phyloP scores from a whole-genome alignment of 2,329 filamentous ascomycete species.

The Phaeomoniella chlamydospora region DNA sequence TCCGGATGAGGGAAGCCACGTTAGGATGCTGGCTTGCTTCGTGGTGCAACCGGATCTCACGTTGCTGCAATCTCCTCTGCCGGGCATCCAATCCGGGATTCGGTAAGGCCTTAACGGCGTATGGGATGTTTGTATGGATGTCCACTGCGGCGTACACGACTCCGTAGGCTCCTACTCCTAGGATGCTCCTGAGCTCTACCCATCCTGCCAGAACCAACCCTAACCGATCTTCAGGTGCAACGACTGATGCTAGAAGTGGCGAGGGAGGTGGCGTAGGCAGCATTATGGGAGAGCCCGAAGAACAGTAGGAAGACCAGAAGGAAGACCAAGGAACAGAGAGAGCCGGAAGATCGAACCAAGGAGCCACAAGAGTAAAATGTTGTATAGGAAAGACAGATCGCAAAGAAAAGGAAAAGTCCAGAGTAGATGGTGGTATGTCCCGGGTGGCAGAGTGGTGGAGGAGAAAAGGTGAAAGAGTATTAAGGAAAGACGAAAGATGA shows the following conservation, averaged over 20 bases:
- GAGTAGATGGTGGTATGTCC: too few relatives aligned
- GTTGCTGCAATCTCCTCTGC: slow-evolving; percentile 78
- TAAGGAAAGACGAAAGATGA: background rate
- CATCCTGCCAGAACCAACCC: slow-evolving; percentile 71
- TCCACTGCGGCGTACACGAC: slow-evolving; percentile 87
- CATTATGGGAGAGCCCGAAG: slow-evolving; percentile 27
- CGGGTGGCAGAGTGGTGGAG: background rate
- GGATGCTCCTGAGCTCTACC: slow-evolving; percentile 68
- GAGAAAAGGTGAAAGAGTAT: background rate
- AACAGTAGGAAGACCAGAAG: slow-evolving; percentile 13
- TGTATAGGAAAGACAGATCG: background rate
- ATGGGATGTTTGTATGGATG: slow-evolving; percentile 64
- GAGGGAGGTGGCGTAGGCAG: slow-evolving; percentile 31
- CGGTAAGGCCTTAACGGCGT: slow-evolving; percentile 94
- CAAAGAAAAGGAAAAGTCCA: background rate
- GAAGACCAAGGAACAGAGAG: slow-evolving; percentile 9
- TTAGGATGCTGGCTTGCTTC: slow-evolving; percentile 78
- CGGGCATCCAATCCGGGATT: slow-evolving; percentile 81
- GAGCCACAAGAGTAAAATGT: background rate
- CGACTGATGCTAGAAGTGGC: slow-evolving; percentile 31
- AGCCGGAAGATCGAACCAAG: slow-evolving; percentile 3
- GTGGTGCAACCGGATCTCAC: slow-evolving; percentile 87
- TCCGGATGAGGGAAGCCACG: slow-evolving; percentile 85
- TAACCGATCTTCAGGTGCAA: slow-evolving; percentile 69
- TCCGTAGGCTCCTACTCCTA: slow-evolving; percentile 90